Evolutionary conservation across 768 basidiomycete species (phyloP), one percentile per base, ranked within the genome.

Genomic region (Mycena indigotica): DNA sequence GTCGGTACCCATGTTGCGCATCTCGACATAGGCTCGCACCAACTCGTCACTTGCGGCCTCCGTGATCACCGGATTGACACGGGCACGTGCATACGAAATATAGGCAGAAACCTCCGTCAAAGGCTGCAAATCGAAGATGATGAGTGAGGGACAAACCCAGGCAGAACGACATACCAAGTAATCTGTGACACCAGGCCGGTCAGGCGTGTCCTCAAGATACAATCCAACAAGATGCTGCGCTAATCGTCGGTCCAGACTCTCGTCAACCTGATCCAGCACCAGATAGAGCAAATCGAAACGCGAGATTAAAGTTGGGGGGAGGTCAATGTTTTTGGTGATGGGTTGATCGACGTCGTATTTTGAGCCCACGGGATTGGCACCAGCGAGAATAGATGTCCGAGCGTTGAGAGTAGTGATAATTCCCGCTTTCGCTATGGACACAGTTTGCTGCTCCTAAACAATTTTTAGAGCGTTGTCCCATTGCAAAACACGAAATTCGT

Each of bases 371-470:
- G 97, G 97, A 69, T 99, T 98, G 23, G 97, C 97, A 5, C 95
- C 97, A 1, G 97, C 97, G 10, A 99, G 81, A 63, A 99, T 95
- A 0, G 96, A 98, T 0, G 97, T 98, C n/a, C 97, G 83, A 0
- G 97, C 97, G 66, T 99, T 99, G 57, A 99, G 80, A 0, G 97
- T 99, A 0, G 97, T 98, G 68, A 98, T 98, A 64, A 99, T 99
- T 10, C 97, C 97, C 0, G 97, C 97, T 74, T 98, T 99, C 5
- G 97, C 97, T 60, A 98, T 96, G 3, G 95, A 98, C 19, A 98
- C 96, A 1, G 96, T 98, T 86, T 98, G 95, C 86, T 98, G 95
- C 84, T 98, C 95, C 95, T 97, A 60, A 12, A 40, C 48, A 19
- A 40, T 24, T 13, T 6, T 29, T 53, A 24, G 6, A 25, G 28